Evolutionary conservation across 345 rosid species (phyloP).

Genomic region (Syzygium oleosum): DNA sequence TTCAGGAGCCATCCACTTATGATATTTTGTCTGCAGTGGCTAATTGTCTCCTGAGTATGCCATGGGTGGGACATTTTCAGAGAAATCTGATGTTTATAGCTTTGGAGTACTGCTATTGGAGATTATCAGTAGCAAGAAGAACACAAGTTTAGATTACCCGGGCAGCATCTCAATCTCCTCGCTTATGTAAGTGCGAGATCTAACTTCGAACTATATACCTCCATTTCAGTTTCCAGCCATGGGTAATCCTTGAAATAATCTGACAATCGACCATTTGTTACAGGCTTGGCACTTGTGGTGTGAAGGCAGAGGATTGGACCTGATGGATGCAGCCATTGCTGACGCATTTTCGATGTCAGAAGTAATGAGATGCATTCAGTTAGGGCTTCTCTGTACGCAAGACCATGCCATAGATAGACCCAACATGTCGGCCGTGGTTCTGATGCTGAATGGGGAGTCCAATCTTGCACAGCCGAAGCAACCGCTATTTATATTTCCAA

Average conservation of each 20-base stretch:
- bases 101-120: slow-evolving; percentile 35
- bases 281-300: background rate
- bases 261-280: background rate
- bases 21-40: slow-evolving; percentile 5
- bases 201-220: background rate
- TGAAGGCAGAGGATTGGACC: background rate
- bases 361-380: background rate
- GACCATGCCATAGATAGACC: background rate
- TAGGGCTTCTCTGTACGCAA: background rate
- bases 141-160: slow-evolving; percentile 1
- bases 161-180: slow-evolving; percentile 5
- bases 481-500: background rate
- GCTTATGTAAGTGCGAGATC: slow-evolving; percentile 4
- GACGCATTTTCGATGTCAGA: background rate
- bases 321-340: background rate
- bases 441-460: background rate
- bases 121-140: slow-evolving; percentile 21
- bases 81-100: slow-evolving; percentile 31
- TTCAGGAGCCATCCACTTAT: background rate
- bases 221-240: background rate
- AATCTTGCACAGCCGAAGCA: background rate
- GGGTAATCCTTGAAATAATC: background rate
- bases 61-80: slow-evolving; percentile 18
- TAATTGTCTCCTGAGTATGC: slow-evolving; percentile 42
- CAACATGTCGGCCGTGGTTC: background rate